Evolutionary conservation across 2,329 filamentous ascomycete species (phyloP).

Genomic region (Verticillium zaregamsianum): DNA sequence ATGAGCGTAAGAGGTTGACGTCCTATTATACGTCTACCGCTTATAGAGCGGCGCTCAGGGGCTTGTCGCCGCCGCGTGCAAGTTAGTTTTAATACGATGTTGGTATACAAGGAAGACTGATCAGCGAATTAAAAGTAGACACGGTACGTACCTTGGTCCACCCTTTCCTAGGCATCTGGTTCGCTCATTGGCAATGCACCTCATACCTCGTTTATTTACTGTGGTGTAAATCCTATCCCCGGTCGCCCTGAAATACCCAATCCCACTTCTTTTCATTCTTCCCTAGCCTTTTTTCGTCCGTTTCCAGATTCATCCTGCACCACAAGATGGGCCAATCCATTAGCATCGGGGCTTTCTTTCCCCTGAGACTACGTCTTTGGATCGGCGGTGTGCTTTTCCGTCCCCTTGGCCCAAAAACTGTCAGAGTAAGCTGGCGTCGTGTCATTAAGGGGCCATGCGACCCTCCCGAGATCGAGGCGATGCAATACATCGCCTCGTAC

Average conservation of each 20-base stretch:
- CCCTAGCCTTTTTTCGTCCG: neutral
- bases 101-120: too few relatives aligned
- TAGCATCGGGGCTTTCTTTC: slow-evolving; percentile 13
- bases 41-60: too few relatives aligned
- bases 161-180: too few relatives aligned
- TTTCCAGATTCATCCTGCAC: neutral
- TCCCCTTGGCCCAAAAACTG: slow-evolving; percentile 7
- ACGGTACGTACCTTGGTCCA: too few relatives aligned
- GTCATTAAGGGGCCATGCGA: slow-evolving; percentile 24
- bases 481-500: slow-evolving; percentile 22
- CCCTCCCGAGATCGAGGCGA: slow-evolving; percentile 22
- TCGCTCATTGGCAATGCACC: too few relatives aligned
- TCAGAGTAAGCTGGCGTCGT: slow-evolving; percentile 22
- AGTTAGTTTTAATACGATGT: too few relatives aligned
- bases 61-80: too few relatives aligned
- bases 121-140: too few relatives aligned
- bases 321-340: slow-evolving; percentile 20
- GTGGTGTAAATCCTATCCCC: neutral
- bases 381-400: slow-evolving; percentile 19
- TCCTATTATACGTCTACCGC: too few relatives aligned
- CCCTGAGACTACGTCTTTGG: slow-evolving; percentile 19
- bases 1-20: too few relatives aligned
- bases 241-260: neutral
- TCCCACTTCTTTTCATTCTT: neutral
- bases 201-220: neutral